These are phyloP conservation scores for Lactarius hengduanensis DNA, from an alignment of 768 basidiomycete genomes.

Conservation along the genomic window DNA sequence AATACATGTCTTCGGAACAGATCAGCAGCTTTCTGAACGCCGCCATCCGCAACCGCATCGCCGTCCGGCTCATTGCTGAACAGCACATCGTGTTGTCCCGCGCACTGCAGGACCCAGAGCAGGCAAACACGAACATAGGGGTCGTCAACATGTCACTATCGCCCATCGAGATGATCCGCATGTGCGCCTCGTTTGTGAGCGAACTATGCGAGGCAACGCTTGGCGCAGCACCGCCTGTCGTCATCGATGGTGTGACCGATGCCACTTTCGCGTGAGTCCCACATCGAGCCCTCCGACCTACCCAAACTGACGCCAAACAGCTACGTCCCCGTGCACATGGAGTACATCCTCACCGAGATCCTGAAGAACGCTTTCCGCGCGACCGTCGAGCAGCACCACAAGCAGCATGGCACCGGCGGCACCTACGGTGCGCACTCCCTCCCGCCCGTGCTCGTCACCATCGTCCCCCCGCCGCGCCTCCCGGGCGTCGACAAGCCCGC, in stretches of 20 bases:
- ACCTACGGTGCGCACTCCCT: slow-evolving; percentile 39
- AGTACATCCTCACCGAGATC: slow-evolving; percentile 88
- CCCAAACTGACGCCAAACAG: slow-evolving; percentile 38
- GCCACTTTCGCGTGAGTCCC: slow-evolving; percentile 73
- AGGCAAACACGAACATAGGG: slow-evolving; percentile 52
- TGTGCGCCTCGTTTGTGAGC: slow-evolving; percentile 80
- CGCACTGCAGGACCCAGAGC: slow-evolving; percentile 48
- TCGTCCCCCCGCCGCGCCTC: slow-evolving; percentile 50
- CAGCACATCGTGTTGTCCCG: slow-evolving; percentile 86
- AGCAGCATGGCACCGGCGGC: slow-evolving; percentile 39
- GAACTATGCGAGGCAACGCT: slow-evolving; percentile 85
- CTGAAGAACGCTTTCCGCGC: slow-evolving; percentile 91
- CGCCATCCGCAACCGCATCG: slow-evolving; percentile 83
- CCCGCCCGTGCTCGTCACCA: slow-evolving; percentile 68
- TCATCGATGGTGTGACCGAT: slow-evolving; percentile 68
- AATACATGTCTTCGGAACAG: slow-evolving; percentile 79
- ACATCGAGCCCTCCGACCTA: neutral
- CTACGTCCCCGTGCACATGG: slow-evolving; percentile 86
- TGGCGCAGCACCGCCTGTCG: slow-evolving; percentile 62
- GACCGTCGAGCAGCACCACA: slow-evolving; percentile 72
- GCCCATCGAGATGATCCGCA: slow-evolving; percentile 67
- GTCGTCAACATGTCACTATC: slow-evolving; percentile 74
- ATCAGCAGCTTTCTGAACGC: slow-evolving; percentile 79
- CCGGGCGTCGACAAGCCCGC: slow-evolving; percentile 35
- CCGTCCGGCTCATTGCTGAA: slow-evolving; percentile 84